These are phyloP conservation scores for Saxophila tyrrhenica DNA, from an alignment of 495 filamentous ascomycete genomes.

Conservation along the genomic window DNA sequence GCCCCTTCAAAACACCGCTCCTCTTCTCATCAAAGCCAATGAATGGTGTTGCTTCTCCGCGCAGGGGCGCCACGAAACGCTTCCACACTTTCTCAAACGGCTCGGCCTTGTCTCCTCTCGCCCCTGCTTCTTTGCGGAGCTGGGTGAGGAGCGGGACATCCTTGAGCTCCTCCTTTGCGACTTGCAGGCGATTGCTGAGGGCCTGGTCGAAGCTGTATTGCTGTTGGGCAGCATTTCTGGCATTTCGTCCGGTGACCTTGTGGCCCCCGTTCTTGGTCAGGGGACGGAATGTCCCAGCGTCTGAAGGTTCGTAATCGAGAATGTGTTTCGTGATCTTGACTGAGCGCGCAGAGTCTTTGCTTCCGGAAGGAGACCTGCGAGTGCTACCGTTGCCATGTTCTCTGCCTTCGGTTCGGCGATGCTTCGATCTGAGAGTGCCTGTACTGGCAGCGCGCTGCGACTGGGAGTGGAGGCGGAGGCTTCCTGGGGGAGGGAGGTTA, in stretches of 20 bases:
- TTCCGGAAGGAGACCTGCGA: too few species aligned
- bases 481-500: background rate
- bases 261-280: background rate
- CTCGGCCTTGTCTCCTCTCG: background rate
- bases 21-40: background rate
- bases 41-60: background rate
- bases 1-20: background rate
- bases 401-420: too few species aligned
- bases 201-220: slow-evolving; percentile 2
- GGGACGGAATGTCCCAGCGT: too few species aligned
- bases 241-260: background rate
- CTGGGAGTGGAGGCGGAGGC: background rate
- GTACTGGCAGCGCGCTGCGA: too few species aligned
- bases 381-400: too few species aligned
- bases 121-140: slow-evolving; percentile 2
- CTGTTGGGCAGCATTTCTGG: background rate
- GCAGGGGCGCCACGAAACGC: slow-evolving; percentile 8
- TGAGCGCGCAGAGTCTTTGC: too few species aligned
- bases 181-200: slow-evolving; percentile 3
- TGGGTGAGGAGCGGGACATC: slow-evolving; percentile 15
- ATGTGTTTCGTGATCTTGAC: too few species aligned
- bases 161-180: slow-evolving; percentile 11
- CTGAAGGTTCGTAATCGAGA: too few species aligned
- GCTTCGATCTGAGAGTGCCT: too few species aligned
- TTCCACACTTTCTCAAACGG: slow-evolving; percentile 9